Percentiles rank a stretch among this genome's conserved stretches.
Conservation (phyloP, 2,329 filamentous ascomycete genomes). For the Ascochyta pisi region DNA sequence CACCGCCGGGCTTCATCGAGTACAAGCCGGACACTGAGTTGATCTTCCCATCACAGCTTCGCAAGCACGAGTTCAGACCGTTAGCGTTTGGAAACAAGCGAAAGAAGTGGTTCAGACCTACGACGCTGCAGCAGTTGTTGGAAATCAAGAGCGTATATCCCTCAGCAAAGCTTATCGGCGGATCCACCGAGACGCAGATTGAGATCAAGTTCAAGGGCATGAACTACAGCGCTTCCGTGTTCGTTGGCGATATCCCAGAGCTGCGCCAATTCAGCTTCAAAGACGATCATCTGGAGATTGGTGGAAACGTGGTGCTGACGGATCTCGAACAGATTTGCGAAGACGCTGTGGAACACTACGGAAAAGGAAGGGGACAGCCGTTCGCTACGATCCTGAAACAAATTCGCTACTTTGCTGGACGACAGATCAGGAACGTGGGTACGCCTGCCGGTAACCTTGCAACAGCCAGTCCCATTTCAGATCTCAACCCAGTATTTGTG, state of each 20-base stretch:
- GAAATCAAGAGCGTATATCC: conserved; percentile 89
- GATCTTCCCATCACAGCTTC: conserved; percentile 88
- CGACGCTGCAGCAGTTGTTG: conserved; percentile 83
- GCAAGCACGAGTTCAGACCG: conserved; percentile 81
- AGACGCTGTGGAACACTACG: conserved; percentile 81
- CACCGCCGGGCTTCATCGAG: conserved; percentile 88
- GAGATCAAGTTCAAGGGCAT: conserved; percentile 98
- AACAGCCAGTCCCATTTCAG: conserved; percentile 94
- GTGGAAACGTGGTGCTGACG: conserved; percentile 90
- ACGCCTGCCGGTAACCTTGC: conserved; percentile 94
- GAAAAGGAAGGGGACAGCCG: conserved; percentile 72
- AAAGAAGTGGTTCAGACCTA: conserved; percentile 91
- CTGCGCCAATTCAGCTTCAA: conserved; percentile 81
- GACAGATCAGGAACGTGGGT: conserved; percentile 97
- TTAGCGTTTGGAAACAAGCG: conserved; percentile 92
- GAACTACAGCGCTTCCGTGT: conserved; percentile 88
- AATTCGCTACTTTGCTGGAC: conserved; percentile 89
- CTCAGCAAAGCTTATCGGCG: conserved; percentile 90
- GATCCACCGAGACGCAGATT: conserved; percentile 96
- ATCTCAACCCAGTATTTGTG: conserved; percentile 92
- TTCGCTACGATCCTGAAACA: conserved; percentile 94
- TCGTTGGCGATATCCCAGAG: conserved; percentile 91
- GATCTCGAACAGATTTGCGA: conserved; percentile 87
- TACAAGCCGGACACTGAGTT: conserved; percentile 94
- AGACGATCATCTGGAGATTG: conserved; percentile 85